phyloP scores from a whole-genome alignment of 371 early-diverging fungal species.

The Mucor plumbeus region DNA sequence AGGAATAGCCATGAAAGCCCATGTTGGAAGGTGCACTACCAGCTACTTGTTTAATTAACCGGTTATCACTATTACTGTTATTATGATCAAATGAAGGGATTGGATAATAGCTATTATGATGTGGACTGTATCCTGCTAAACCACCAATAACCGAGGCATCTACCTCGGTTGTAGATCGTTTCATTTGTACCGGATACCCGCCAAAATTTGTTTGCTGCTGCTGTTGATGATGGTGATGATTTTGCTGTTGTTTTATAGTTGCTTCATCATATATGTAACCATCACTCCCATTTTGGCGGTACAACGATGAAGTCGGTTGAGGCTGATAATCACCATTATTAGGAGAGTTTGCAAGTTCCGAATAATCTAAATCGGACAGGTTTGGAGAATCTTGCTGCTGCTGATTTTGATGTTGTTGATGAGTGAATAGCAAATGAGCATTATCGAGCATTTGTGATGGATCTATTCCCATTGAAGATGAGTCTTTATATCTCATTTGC shows the following conservation, averaged over 20 bases:
- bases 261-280: conserved; percentile 16
- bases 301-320: neutral
- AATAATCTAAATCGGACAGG: conserved; percentile 28
- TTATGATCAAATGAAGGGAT: conserved; percentile 4
- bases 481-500: conserved; percentile 24
- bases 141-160: conserved; percentile 15
- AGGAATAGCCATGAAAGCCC: conserved; percentile 22
- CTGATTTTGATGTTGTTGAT: conserved; percentile 7
- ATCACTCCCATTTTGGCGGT: conserved; percentile 10
- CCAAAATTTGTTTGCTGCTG: neutral
- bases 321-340: conserved; percentile 20
- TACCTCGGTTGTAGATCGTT: conserved; percentile 28
- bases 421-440: conserved; percentile 10
- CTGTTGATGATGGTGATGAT: conserved; percentile 3
- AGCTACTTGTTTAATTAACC: conserved; percentile 17
- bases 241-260: conserved; percentile 12
- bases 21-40: conserved; percentile 31
- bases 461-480: conserved; percentile 9
- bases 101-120: conserved; percentile 12
- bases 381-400: conserved; percentile 22
- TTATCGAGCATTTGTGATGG: conserved; percentile 22
- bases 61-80: neutral
- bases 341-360: conserved; percentile 18
- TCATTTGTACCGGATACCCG: conserved; percentile 26
- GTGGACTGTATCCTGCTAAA: conserved; percentile 4